phyloP scores from a whole-genome alignment of 2,329 filamentous ascomycete genomes.

The Botrytis paeoniae region DNA sequence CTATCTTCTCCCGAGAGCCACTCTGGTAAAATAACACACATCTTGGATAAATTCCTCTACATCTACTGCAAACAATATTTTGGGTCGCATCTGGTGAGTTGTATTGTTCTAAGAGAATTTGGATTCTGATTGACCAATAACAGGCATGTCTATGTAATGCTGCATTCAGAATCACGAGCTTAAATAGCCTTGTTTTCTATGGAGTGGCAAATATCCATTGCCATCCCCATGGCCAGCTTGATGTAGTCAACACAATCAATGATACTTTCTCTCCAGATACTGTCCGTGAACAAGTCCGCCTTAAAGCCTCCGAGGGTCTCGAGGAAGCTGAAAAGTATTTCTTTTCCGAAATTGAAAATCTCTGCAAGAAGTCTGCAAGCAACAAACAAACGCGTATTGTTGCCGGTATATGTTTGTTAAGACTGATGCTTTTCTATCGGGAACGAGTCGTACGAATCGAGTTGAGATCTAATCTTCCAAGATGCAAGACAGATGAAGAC shows the following conservation, averaged over 20 bases:
- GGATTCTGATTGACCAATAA: not conserved
- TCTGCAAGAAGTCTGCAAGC: constrained; percentile 19
- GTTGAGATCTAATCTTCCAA: constrained; percentile 24
- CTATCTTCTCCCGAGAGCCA: constrained; percentile 22
- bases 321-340: constrained; percentile 22
- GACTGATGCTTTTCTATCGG: constrained; percentile 26
- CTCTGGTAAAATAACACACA: constrained; percentile 22
- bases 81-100: constrained; percentile 18
- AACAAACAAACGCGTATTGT: constrained; percentile 25
- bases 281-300: constrained; percentile 27
- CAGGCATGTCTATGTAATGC: constrained; percentile 21
- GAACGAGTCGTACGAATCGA: constrained; percentile 25
- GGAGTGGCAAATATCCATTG: constrained; percentile 24
- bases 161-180: constrained; percentile 23
- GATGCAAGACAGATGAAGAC: constrained; percentile 18
- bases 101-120: no score
- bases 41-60: constrained; percentile 24
- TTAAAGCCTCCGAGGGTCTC: constrained; percentile 25
- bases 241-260: constrained; percentile 8
- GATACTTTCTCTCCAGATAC: constrained; percentile 25
- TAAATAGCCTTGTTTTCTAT: constrained; percentile 26
- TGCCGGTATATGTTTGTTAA: constrained; percentile 25
- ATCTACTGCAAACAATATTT: constrained; percentile 17
- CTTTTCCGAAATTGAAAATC: constrained; percentile 24
- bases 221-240: constrained; percentile 7